Percentiles rank a stretch among this genome's conserved stretches.
Evolutionary conservation across 352 stramenopile species (phyloP).

Genomic region (Phytophthora pistaciae): DNA sequence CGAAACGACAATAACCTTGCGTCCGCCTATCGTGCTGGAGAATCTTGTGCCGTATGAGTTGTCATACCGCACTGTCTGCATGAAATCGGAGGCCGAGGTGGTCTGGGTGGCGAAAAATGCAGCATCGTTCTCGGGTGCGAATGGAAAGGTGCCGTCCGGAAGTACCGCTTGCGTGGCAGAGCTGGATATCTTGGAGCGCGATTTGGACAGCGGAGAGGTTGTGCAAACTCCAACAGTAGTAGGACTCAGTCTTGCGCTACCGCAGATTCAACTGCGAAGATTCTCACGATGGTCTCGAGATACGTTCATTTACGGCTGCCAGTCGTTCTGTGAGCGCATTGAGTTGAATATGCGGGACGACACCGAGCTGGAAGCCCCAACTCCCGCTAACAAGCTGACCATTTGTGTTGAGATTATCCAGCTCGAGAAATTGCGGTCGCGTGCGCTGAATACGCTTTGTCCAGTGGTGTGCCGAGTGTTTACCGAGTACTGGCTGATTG

Average conservation of each 20-base stretch:
- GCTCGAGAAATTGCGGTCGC: conserved; percentile 56
- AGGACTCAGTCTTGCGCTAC: conserved; percentile 77
- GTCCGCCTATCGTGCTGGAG: conserved; percentile 74
- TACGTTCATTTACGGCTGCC: conserved; percentile 76
- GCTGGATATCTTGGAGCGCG: conserved; percentile 72
- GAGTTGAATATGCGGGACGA: conserved; percentile 65
- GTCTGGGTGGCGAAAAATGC: conserved; percentile 71
- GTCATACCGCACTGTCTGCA: conserved; percentile 77
- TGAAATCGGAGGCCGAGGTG: conserved; percentile 77
- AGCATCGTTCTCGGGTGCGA: conserved; percentile 70
- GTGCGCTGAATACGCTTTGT: conserved; percentile 54
- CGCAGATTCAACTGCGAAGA: conserved; percentile 59
- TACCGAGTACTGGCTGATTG: conserved; percentile 88
- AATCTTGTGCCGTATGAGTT: conserved; percentile 83
- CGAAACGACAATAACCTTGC: conserved; percentile 76
- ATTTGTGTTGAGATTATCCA: conserved; percentile 70
- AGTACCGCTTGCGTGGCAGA: conserved; percentile 67
- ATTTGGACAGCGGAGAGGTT: conserved; percentile 38
- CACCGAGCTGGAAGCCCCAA: conserved; percentile 27
- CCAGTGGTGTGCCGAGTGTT: conserved; percentile 79
- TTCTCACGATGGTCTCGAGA: conserved; percentile 68
- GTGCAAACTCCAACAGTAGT: conserved; percentile 68
- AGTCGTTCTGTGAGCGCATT: conserved; percentile 73
- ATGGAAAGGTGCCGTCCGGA: conserved; percentile 64
- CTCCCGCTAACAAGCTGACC: conserved; percentile 59